Evolutionary conservation across 495 filamentous ascomycete species (phyloP), one percentile per base, ranked within the genome.

Genomic region (Aspergillus egyptiacus): DNA sequence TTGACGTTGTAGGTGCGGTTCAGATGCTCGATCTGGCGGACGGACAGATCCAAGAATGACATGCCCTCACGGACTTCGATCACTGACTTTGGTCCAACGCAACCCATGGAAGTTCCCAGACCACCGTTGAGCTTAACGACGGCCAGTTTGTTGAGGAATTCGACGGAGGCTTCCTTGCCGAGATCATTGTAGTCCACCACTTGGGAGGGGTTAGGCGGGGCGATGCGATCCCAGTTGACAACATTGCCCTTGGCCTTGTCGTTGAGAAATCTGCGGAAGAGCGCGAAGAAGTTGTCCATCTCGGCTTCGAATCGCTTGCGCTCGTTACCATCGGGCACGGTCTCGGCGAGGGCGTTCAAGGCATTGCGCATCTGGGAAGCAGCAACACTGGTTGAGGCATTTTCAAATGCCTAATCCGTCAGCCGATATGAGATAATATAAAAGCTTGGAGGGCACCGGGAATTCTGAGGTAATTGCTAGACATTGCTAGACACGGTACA

Each of bases 41-140:
- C 93, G 6, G 93, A 97, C 62, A 99, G 82, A 71, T 99, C 93
- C 46, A 99, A 80, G 84, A 99, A 99, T 55, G 93, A 97, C 93
- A 97, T 97, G 80, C 94, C 94, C 66, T 99, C 93, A 68, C 93
- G 93, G 68, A 99, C 93, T 73, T 99, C 93, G 62, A 99, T 99
- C 57, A 99, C 93, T 19, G 93, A 99, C 76, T 99, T 99, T 65
- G 93, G 93, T 50, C 93, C 93, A 57, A 99, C 93, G 67, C 93
- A 99, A 62, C 93, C 93, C 93, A 99, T 99, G 35, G 93, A 99
- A 50, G 93, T 99, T 80, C 93, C 93, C 47, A 99, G 86, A 76
- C 93, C 93, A 75, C 93, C 93, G 67, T 99, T 99, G 62, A 99
- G 84, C 84, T 99, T 99, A 63, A 99, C 81, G 9, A 99, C 94